A percentile compares a stretch with the other conserved stretches of the same genome.
Evolutionary conservation across 176 grass and related monocot species (phyloP).

Genomic region (Cymbopogon citratus): DNA sequence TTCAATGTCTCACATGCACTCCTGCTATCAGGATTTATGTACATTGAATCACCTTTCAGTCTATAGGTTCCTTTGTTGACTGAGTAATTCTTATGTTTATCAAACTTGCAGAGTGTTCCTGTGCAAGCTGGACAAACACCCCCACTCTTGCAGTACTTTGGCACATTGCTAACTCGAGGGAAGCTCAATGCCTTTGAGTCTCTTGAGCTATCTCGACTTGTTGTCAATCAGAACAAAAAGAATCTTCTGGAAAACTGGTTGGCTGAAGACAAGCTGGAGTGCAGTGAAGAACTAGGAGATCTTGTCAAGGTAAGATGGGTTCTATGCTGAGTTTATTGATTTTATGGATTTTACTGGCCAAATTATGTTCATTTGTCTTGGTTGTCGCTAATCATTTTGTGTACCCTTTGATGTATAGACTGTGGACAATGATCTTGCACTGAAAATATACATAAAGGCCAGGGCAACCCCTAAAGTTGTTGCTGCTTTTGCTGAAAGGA

Average conservation of each 20-base stretch:
- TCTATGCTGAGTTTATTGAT: not conserved
- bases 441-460: slow-evolving; percentile 98
- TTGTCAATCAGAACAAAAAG: slow-evolving; percentile 98
- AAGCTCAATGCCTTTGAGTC: slow-evolving; percentile 95
- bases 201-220: slow-evolving; percentile 80
- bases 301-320: slow-evolving; percentile 62
- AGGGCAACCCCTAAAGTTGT: slow-evolving; percentile 99
- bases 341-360: not conserved
- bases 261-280: slow-evolving; percentile 91
- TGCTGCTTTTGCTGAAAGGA: slow-evolving; percentile 97
- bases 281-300: slow-evolving; percentile 93
- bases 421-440: slow-evolving; percentile 94
- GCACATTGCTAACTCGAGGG: slow-evolving; percentile 50
- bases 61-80: no score
- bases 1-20: no score
- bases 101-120: slow-evolving; percentile 70
- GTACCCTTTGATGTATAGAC: slow-evolving; percentile 59
- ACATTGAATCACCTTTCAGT: no score
- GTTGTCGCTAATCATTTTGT: slow-evolving; percentile 21
- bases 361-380: not conserved
- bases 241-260: slow-evolving; percentile 94
- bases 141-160: slow-evolving; percentile 90
- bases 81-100: no score
- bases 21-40: no score
- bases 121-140: slow-evolving; percentile 94